Evolutionary conservation across 148 eudicot species (phyloP), one percentile per base, ranked within the genome.

Genomic region (Persicaria tinctoria): DNA sequence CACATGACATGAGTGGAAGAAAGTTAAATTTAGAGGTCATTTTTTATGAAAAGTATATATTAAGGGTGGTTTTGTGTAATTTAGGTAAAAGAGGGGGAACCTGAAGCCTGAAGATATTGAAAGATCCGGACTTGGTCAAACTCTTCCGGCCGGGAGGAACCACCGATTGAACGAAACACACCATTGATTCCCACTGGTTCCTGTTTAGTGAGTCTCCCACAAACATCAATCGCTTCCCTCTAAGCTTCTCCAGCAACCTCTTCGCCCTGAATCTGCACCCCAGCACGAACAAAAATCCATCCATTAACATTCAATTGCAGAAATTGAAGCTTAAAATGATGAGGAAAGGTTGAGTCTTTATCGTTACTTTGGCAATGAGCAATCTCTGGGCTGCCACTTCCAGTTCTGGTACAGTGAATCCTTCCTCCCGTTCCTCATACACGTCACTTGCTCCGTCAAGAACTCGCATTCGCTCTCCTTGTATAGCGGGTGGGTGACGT

Each of bases 151-250:
- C 89, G 3, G 83, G 82, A 62, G 96, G 96, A 80, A 86, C 89
- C 6, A 49, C 92, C 2, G 98, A 94, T 75, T 94, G 98, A 73
- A 86, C 98, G 59, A 94, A 80, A 57, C 98, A 94, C 71, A 94
- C 89, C 98, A 94, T 90, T n/a, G 97, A 94, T 55, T 94, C 98
- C 98, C 98, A 94, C 64, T 91, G 97, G 76, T 94, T 94, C 72
- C 98, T 83, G 47, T 91, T 91, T 83, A 94, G 76, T n/a, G 98
- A 94, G 51, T 94, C 98, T 41, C 98, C 98, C 60, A 94, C 98
- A 79, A 94, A 94, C 97, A 94, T 89, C 68, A 94, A 81, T 89
- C 98, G 88, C 84, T 95, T 95, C 5, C 84, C 84, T 74, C 97
- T 89, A 50, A 95, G 56, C 79, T 89, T 95, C 90, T 95, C 93